Evolutionary conservation across 306 rosid genomes (phyloP), one percentile per base, ranked within the genome.

Genomic region (Castanea mollissima): DNA sequence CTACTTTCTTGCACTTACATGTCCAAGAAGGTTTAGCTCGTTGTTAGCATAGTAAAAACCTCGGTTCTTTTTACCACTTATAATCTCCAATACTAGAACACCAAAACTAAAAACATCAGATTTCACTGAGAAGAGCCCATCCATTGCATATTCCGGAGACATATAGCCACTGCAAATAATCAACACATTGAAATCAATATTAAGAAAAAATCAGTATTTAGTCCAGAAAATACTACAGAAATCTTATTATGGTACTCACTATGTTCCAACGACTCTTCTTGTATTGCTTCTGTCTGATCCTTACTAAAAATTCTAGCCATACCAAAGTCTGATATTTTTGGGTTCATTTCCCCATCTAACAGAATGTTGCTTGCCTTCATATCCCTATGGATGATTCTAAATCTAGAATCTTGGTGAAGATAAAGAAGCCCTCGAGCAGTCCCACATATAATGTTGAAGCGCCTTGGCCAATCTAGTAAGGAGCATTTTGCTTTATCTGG

Each of bases 101-200:
- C 97, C 97, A 74, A 92, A 92, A 58, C 97, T 92, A 74, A 90
- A 92, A 25, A 80, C 91, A 84, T 92, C 97, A 3, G 97, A 92
- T 76, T 90, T 90, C 31, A 87, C 84, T 0, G 97, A 92, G 82
- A 90, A 92, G 23, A 63, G 82, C 10, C 95, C 95, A 0, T 92
- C 92, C 92, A 92, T 90, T 25, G 94, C 97, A 70, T 90, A 92
- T 73, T 90, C 97, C 14, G 97, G 97, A 41, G 97, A 78, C 97
- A 92, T 92, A 59, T 92, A 92, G 6, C 94, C 97, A 77, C 97
- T 92, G 77, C 56, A 79, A 2, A 52, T 60, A 4, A 73, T 1
- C 41, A 55, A 79, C 16, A 46, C 19, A 73, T 75, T 64, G 65
- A 46, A 57, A 64, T 31, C 11, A 80, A 62, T 65, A 71, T 55